A percentile compares a stretch with the other conserved stretches of the same genome.
Conservation (phyloP, 768 basidiomycete genomes). For the Tylopilus vinaceipallidus region DNA sequence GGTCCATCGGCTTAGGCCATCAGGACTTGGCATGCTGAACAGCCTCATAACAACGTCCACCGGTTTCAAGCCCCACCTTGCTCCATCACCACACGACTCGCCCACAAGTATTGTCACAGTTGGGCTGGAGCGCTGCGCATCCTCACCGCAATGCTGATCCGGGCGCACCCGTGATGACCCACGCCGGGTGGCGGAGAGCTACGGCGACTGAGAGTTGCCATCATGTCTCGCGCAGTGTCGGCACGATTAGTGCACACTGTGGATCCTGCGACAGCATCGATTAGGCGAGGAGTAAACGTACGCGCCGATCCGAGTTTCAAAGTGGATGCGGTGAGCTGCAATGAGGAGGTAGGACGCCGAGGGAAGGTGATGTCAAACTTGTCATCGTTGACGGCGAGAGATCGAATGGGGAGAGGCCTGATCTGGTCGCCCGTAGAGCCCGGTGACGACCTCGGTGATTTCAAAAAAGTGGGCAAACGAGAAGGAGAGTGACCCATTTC, state of each 20-base stretch:
- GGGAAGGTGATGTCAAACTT: constrained; percentile 4
- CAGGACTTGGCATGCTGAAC: neutral
- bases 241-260: constrained; percentile 54
- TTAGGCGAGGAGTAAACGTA: constrained; percentile 45
- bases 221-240: constrained; percentile 61
- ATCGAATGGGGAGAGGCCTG: constrained; percentile 38
- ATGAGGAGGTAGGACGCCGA: constrained; percentile 18
- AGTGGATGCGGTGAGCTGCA: constrained; percentile 36
- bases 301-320: constrained; percentile 50
- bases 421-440: constrained; percentile 21
- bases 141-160: constrained; percentile 41
- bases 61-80: constrained; percentile 55
- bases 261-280: constrained; percentile 40
- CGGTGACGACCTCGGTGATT: constrained; percentile 5
- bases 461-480: constrained; percentile 37
- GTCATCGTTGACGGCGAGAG: constrained; percentile 16
- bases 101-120: constrained; percentile 36
- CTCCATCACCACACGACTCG: constrained; percentile 53
- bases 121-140: constrained; percentile 67
- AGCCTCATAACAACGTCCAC: neutral
- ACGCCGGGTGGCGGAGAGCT: constrained; percentile 34
- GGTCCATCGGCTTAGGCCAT: neutral
- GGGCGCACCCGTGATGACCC: constrained; percentile 13
- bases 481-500: constrained; percentile 20
- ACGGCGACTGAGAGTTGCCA: constrained; percentile 59